Evolutionary conservation across 202 grass and related monocot genomes (phyloP).

Genomic region (Bolboschoenoplectus hybrid): DNA sequence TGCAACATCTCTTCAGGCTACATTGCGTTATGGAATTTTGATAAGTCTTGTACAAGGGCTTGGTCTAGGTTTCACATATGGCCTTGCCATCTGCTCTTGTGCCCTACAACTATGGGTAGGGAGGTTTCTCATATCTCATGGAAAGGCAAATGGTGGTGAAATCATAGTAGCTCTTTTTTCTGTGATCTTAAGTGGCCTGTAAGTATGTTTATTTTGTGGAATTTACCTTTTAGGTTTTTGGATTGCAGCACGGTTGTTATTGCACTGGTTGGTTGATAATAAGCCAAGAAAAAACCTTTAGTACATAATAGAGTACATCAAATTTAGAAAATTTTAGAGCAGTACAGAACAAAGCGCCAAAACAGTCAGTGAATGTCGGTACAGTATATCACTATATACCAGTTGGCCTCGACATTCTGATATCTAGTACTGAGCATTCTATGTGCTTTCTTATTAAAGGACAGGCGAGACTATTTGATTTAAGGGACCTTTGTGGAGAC

Average conservation of each 20-base stretch:
- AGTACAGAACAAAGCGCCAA: background rate
- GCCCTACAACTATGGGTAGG: constrained; percentile 98
- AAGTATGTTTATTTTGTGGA: constrained; percentile 43
- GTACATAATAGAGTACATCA: background rate
- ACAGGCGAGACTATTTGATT: background rate
- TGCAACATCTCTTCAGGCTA: constrained; percentile 97
- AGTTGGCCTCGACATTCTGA: background rate
- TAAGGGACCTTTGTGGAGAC: background rate
- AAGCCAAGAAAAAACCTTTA: background rate
- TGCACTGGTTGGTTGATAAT: background rate
- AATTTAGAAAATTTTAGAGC: constrained; percentile 9
- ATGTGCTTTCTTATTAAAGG: background rate
- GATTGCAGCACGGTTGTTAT: background rate
- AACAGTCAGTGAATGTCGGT: background rate
- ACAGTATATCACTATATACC: background rate
- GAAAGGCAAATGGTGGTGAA: constrained; percentile 91
- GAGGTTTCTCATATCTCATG: constrained; percentile 66
- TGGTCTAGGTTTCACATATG: constrained; percentile 97
- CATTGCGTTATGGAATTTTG: constrained; percentile 92
- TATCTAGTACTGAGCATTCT: background rate
- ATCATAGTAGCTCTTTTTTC: constrained; percentile 90
- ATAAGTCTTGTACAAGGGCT: constrained; percentile 99
- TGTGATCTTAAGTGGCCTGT: constrained; percentile 97
- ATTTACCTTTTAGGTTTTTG: background rate
- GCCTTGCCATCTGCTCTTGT: constrained; percentile 96